A percentile compares a stretch with the other conserved stretches of the same genome.
These are phyloP conservation scores for Lojkania enalia DNA, from an alignment of 2,329 filamentous ascomycete genomes.

Conservation along the genomic window DNA sequence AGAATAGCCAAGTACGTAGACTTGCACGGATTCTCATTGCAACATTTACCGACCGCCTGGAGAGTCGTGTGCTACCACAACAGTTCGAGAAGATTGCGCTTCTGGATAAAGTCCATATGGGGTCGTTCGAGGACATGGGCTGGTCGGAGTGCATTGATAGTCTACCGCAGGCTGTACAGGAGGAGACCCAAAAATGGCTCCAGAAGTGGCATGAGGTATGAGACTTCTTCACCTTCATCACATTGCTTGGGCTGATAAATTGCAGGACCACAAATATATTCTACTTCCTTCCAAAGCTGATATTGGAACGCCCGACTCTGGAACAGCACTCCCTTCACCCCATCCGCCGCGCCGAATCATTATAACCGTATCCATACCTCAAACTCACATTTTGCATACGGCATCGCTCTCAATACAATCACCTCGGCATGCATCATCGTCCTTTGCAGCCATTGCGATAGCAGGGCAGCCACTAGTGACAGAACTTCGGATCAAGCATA, in stretches of 20 bases:
- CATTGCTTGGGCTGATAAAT: conserved; percentile 18
- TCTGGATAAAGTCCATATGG: conserved; percentile 56
- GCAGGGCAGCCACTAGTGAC: conserved; percentile 69
- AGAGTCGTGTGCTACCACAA: conserved; percentile 50
- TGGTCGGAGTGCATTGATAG: conserved; percentile 58
- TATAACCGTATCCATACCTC: conserved; percentile 88
- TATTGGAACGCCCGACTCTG: conserved; percentile 7
- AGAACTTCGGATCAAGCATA: conserved; percentile 61
- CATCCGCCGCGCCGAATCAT: conserved; percentile 66
- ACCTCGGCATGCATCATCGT: conserved; percentile 28
- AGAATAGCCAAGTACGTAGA: conserved; percentile 50
- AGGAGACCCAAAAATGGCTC: conserved; percentile 56
- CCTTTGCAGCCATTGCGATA: conserved; percentile 50
- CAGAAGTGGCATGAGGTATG: conserved; percentile 61
- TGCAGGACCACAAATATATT: conserved; percentile 30
- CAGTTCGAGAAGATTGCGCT: conserved; percentile 60
- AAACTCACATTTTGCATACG: conserved; percentile 80
- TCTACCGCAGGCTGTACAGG: conserved; percentile 50
- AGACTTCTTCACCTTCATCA: conserved; percentile 15
- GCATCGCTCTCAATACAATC: conserved; percentile 64
- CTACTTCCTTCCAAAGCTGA: conserved; percentile 19
- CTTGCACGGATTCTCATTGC: conserved; percentile 57
- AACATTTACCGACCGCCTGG: conserved; percentile 53
- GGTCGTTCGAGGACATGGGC: conserved; percentile 55
- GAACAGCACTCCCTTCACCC: conserved; percentile 30